Evolutionary conservation across 2,329 filamentous ascomycete genomes (phyloP).

Genomic region (Paraconiothyrium sp.): DNA sequence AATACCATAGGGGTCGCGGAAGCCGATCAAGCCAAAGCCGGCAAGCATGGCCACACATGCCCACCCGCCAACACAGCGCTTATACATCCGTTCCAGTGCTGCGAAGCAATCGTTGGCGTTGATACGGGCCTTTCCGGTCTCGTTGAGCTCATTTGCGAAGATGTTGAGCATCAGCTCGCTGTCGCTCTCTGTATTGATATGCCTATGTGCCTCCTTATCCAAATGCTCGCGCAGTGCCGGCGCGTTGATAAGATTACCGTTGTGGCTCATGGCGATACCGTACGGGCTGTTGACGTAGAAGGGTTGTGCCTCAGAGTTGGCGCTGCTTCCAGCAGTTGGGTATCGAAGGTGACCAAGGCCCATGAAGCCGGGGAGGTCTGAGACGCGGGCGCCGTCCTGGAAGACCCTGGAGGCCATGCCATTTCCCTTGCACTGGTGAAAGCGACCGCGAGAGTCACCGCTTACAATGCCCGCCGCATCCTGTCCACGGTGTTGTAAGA

Average conservation of each 20-base stretch:
- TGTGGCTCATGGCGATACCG: conserved; percentile 82
- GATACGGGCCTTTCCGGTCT: conserved; percentile 82
- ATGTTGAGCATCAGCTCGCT: conserved; percentile 89
- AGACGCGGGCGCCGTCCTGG: conserved; percentile 76
- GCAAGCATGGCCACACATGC: conserved; percentile 85
- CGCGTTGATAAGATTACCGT: conserved; percentile 88
- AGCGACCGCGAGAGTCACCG: conserved; percentile 77
- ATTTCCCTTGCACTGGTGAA: conserved; percentile 90
- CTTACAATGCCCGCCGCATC: conserved; percentile 88
- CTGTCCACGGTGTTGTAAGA: conserved; percentile 72
- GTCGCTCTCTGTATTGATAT: conserved; percentile 91
- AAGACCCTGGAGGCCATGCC: conserved; percentile 89
- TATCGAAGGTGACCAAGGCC: conserved; percentile 88
- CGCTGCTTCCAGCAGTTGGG: conserved; percentile 85
- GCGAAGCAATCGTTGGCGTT: conserved; percentile 81
- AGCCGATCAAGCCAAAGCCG: conserved; percentile 81
- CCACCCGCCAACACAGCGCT: conserved; percentile 77
- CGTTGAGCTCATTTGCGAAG: conserved; percentile 82
- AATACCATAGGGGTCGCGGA: conserved; percentile 82
- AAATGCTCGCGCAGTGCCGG: conserved; percentile 74
- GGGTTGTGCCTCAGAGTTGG: conserved; percentile 87
- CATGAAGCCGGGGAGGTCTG: conserved; percentile 84
- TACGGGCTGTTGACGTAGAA: conserved; percentile 91
- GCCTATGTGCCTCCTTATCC: conserved; percentile 80
- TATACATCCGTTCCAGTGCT: conserved; percentile 76